Evolutionary conservation across 2,329 filamentous ascomycete genomes (phyloP), one percentile per base, ranked within the genome.

Genomic region (Phoma herbarum): DNA sequence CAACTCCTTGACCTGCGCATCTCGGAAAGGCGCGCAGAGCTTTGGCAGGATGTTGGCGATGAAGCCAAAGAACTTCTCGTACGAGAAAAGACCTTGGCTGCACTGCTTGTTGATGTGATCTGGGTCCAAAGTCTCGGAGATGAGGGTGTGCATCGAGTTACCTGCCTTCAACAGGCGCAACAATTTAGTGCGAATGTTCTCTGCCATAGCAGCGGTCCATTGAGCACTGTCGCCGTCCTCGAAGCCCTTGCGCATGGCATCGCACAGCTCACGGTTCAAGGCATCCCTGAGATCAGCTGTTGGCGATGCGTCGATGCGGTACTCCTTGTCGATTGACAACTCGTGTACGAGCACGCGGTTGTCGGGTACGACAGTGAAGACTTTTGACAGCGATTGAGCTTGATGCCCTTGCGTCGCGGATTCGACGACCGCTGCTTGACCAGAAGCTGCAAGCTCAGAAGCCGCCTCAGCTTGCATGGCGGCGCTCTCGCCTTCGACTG

Each of bases 321-420:
- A 94, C 65, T 92, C 88, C 66, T 87, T 88, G 75, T 94, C 90
- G 65, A 95, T 89, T 9, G 90, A 88, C 43, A 95, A 79, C 77
- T 94, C 91, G 72, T 94, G 91, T 0, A 92, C 88, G 16, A 94
- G 81, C 11, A 90, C 80, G 25, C 91, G 84, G 67, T 94, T 95
- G 59, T 89, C 85, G 0, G 90, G 91, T 44, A 93, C 81, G 7
- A 83, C 79, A 9, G 86, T 86, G 68, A 88, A 78, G 81, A 84
- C 61, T 77, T 84, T 75, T 74, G 82, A 67, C 77, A 84, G 47
- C 67, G 85, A 78, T 50, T 78, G 78, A 5, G 77, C 67, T 60
- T 78, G 72, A 42, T 75, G 70, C n/a, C 72, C 73, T 48, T 74
- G 68, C 9, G 67, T 37, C 1, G 68, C 44, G 8, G 64, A 54